These are phyloP conservation scores for Cercospora brassicicola DNA, from an alignment of 2,329 filamentous ascomycete species.

Conservation along the genomic window DNA sequence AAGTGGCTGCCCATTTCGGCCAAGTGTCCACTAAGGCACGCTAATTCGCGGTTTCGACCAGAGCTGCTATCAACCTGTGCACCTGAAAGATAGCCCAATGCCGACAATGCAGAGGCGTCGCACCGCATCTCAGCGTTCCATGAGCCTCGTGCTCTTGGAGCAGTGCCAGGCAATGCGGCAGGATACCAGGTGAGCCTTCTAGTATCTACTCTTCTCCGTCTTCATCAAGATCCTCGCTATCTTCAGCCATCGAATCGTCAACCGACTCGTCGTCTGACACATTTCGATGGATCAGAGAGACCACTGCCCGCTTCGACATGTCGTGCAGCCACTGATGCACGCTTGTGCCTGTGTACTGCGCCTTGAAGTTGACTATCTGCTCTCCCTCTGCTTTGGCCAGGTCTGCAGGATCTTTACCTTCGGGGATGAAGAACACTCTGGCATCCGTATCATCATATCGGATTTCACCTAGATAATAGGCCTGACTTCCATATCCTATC, in stretches of 20 bases:
- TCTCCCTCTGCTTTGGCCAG: neutral
- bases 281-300: conserved; percentile 15
- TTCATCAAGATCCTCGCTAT: neutral
- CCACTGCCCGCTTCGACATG: conserved; percentile 8
- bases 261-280: neutral
- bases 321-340: conserved; percentile 16
- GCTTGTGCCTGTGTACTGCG: conserved; percentile 3
- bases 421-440: conserved; percentile 1
- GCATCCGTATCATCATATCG: neutral
- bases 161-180: neutral
- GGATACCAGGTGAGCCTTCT: neutral
- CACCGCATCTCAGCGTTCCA: neutral
- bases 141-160: neutral
- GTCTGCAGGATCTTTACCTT: conserved; percentile 8
- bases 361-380: conserved; percentile 1
- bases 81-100: neutral
- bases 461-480: neutral
- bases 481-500: conserved; percentile 13
- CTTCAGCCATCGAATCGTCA: neutral
- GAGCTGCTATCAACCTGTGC: neutral
- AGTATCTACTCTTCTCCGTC: neutral
- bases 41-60: neutral
- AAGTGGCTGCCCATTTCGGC: neutral
- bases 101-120: neutral
- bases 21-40: neutral